These are phyloP conservation scores for Moesziomyces globuligerus DNA, from an alignment of 1,284 basidiomycete genomes.

Conservation along the genomic window DNA sequence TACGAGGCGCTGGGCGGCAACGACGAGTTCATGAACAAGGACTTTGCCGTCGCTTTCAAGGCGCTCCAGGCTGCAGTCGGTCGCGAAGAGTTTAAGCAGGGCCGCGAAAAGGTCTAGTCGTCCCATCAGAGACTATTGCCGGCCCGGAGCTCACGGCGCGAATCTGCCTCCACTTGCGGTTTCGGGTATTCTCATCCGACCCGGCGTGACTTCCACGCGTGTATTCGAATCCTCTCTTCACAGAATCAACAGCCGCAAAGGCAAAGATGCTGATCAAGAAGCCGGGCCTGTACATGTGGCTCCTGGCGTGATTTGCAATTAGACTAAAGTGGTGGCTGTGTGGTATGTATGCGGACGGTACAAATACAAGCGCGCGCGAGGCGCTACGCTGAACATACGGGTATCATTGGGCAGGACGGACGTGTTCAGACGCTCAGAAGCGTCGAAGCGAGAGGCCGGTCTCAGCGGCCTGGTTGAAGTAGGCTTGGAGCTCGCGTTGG, in stretches of 20 bases:
- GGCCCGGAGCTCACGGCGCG: too few species aligned
- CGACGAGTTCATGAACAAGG: conserved; percentile 52
- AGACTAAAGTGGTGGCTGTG: background rate
- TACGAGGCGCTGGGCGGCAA: conserved; percentile 54
- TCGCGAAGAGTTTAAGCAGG: conserved; percentile 42
- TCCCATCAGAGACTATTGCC: background rate
- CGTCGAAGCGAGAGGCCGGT: conserved; percentile 29
- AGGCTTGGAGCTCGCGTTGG: conserved; percentile 25
- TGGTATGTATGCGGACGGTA: background rate
- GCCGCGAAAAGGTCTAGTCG: conserved; percentile 23
- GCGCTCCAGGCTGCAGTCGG: conserved; percentile 50
- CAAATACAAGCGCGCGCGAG: background rate
- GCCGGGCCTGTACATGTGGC: background rate
- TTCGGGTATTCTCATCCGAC: too few species aligned
- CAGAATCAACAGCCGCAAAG: background rate
- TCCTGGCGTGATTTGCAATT: background rate
- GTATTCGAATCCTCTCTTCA: background rate
- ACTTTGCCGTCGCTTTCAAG: conserved; percentile 60
- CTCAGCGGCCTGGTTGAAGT: conserved; percentile 29
- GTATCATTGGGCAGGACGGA: conserved; percentile 5
- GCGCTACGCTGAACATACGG: background rate
- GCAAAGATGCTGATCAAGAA: background rate
- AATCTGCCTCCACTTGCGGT: too few species aligned
- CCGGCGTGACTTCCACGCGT: background rate
- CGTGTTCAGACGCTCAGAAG: conserved; percentile 9